These are phyloP conservation scores for Mollisia scopiformis DNA, from an alignment of 2,329 filamentous ascomycete species.

Conservation along the genomic window DNA sequence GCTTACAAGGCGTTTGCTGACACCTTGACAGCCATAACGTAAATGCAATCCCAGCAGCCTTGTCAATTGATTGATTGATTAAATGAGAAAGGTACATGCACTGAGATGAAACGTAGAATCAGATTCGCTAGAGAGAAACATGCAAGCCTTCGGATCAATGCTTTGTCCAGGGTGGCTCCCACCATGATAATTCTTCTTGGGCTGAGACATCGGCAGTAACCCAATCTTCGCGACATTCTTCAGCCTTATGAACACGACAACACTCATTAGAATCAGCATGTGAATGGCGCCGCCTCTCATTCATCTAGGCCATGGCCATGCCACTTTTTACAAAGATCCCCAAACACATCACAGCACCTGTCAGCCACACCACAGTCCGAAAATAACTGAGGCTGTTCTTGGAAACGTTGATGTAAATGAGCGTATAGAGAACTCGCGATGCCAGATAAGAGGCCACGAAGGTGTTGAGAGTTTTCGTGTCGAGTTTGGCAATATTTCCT, in stretches of 20 bases:
- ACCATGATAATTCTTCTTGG: background rate
- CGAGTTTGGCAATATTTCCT: slow-evolving; percentile 43
- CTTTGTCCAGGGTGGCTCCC: too few species aligned
- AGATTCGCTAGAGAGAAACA: background rate
- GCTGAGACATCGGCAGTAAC: background rate
- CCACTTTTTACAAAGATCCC: background rate
- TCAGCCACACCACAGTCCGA: background rate
- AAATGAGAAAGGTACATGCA: background rate
- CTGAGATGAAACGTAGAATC: background rate
- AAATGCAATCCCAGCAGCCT: too few species aligned
- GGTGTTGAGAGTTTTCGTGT: slow-evolving; percentile 23
- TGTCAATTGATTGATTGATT: background rate
- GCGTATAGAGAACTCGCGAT: background rate
- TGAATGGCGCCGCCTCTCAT: background rate
- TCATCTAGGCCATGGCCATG: background rate
- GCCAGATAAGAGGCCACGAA: slow-evolving; percentile 12
- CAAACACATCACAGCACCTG: background rate
- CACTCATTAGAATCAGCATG: background rate
- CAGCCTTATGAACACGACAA: background rate
- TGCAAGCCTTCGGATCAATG: background rate
- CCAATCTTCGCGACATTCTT: background rate
- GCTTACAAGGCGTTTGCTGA: background rate
- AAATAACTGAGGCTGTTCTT: background rate
- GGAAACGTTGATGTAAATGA: background rate
- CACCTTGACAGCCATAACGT: too few species aligned